Conservation (phyloP, 2,329 filamentous ascomycete genomes). For the Cladosporium sp. region DNA sequence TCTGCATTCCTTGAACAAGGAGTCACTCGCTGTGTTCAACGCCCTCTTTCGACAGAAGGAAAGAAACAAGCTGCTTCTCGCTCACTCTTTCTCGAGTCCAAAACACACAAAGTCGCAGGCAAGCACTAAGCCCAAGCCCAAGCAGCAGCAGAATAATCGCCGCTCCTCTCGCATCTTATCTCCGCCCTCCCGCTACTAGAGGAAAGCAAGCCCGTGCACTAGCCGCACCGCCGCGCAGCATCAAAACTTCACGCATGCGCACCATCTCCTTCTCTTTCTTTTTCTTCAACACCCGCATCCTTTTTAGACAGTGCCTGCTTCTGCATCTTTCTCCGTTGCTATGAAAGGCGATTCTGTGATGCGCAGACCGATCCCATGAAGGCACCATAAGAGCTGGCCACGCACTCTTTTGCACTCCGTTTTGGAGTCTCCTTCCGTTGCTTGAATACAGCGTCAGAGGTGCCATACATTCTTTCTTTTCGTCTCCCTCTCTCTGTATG, state of each 20-base stretch:
- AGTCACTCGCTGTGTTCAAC: neutral
- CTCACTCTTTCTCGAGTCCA: neutral
- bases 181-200: neutral
- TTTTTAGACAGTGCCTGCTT: slow-evolving; percentile 14
- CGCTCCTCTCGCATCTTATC: slow-evolving; percentile 4
- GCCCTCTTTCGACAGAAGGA: neutral
- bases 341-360: slow-evolving; percentile 13
- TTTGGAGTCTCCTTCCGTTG: slow-evolving; percentile 11
- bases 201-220: no score
- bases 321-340: slow-evolving; percentile 11
- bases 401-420: slow-evolving; percentile 18
- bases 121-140: neutral
- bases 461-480: slow-evolving; percentile 3
- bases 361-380: slow-evolving; percentile 11
- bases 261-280: neutral
- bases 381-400: slow-evolving; percentile 15
- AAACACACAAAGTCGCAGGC: neutral
- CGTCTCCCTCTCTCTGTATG: no score
- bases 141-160: neutral
- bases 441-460: slow-evolving; percentile 17
- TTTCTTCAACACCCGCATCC: slow-evolving; percentile 6
- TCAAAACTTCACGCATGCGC: slow-evolving; percentile 10
- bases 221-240: no score
- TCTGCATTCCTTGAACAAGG: neutral
- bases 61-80: neutral